Percentiles rank a stretch among this genome's conserved stretches.
Evolutionary conservation across 768 basidiomycete species (phyloP).

Genomic region (Basidioascus undulatus): DNA sequence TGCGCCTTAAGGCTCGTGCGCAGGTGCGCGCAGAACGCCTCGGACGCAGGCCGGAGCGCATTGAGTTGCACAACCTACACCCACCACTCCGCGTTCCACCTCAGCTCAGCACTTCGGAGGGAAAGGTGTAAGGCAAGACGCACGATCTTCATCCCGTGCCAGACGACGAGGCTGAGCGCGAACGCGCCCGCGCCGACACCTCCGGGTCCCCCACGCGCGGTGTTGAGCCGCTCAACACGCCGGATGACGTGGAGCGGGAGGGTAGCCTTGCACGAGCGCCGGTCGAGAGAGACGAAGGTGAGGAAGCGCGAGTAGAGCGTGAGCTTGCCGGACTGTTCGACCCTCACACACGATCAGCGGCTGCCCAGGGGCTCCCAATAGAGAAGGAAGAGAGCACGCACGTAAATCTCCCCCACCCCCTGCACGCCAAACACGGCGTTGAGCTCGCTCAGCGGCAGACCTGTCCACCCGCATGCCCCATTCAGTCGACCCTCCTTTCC

Average conservation of each 20-base stretch:
- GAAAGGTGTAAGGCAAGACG: slow-evolving; percentile 1
- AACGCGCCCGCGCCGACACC: slow-evolving; percentile 55
- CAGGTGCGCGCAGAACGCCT: slow-evolving; percentile 69
- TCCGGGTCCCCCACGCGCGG: too few relatives aligned
- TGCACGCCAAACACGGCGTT: slow-evolving; percentile 11
- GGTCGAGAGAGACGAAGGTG: slow-evolving; percentile 69
- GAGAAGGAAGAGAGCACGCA: slow-evolving; percentile 1
- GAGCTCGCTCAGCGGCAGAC: slow-evolving; percentile 10
- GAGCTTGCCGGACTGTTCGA: slow-evolving; percentile 60
- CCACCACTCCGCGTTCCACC: neutral
- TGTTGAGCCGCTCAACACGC: slow-evolving; percentile 77
- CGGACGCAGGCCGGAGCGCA: slow-evolving; percentile 62
- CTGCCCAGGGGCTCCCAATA: neutral
- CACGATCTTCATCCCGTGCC: slow-evolving; percentile 87
- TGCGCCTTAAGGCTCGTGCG: slow-evolving; percentile 74
- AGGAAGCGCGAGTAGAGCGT: slow-evolving; percentile 73
- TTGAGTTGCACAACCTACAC: slow-evolving; percentile 58
- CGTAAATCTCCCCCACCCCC: slow-evolving; percentile 12
- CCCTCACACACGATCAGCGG: neutral
- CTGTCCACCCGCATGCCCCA: too few relatives aligned
- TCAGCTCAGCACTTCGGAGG: too few relatives aligned
- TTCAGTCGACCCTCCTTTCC: too few relatives aligned
- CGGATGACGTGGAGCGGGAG: slow-evolving; percentile 78
- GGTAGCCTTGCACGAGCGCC: slow-evolving; percentile 74
- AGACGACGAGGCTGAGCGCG: slow-evolving; percentile 76